A percentile compares a stretch with the other conserved stretches of the same genome.
Conservation (phyloP, 2,329 filamentous ascomycete genomes). For the Paraconiothyrium sp. region DNA sequence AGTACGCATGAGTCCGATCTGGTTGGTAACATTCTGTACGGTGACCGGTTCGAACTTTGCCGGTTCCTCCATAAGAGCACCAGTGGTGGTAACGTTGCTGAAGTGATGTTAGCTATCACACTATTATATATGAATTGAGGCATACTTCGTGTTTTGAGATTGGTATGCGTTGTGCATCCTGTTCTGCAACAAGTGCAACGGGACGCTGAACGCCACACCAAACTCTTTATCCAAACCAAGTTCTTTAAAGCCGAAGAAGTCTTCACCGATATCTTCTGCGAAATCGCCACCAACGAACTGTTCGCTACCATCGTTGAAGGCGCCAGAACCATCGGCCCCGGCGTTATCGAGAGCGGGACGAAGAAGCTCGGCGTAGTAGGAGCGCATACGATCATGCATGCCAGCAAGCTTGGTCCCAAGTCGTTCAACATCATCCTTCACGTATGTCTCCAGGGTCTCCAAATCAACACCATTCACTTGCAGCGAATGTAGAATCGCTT, state of each 20-base stretch:
- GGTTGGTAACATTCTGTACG: conserved; percentile 75
- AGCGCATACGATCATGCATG: conserved; percentile 95
- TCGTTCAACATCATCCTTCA: conserved; percentile 92
- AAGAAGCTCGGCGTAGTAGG: conserved; percentile 89
- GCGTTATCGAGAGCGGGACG: conserved; percentile 84
- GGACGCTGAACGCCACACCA: conserved; percentile 87
- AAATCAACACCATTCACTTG: conserved; percentile 85
- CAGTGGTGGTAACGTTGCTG: conserved; percentile 66
- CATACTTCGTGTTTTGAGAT: conserved; percentile 72
- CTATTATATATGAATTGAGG: conserved; percentile 20
- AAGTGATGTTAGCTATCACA: conserved; percentile 44
- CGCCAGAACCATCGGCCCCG: conserved; percentile 83
- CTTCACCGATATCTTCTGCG: conserved; percentile 95
- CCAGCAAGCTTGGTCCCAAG: conserved; percentile 79
- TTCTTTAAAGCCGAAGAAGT: conserved; percentile 98
- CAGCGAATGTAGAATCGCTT: conserved; percentile 86
- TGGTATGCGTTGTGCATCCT: conserved; percentile 87
- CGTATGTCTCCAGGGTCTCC: conserved; percentile 82
- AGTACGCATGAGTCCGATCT: conserved; percentile 88
- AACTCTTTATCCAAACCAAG: conserved; percentile 92
- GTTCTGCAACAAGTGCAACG: conserved; percentile 91
- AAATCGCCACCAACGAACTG: conserved; percentile 98
- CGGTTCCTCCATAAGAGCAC: conserved; percentile 73
- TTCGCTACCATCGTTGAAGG: conserved; percentile 96
- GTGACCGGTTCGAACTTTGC: conserved; percentile 80